These are phyloP conservation scores for Cladosporium sp. DNA, from an alignment of 2,329 filamentous ascomycete genomes.

Conservation along the genomic window DNA sequence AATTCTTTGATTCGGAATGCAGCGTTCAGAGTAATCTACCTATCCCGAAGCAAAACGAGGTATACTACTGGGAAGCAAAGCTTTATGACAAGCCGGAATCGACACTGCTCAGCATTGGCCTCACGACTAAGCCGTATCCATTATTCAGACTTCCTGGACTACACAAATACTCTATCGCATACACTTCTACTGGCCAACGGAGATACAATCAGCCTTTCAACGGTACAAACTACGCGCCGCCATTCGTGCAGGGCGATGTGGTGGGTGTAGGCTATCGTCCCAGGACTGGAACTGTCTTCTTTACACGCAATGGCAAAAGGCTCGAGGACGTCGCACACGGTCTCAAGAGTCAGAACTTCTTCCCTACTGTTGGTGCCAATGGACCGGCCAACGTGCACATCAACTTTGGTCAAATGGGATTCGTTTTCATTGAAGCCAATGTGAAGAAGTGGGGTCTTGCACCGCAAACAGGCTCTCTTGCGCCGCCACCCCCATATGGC, in stretches of 20 bases:
- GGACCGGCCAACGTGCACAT: conserved; percentile 91
- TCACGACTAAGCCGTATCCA: conserved; percentile 96
- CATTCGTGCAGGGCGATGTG: conserved; percentile 89
- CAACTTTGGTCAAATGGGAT: conserved; percentile 96
- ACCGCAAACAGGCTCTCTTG: conserved; percentile 91
- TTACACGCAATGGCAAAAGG: conserved; percentile 97
- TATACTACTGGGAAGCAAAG: conserved; percentile 99
- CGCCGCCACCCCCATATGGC: conserved; percentile 92
- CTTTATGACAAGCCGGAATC: conserved; percentile 95
- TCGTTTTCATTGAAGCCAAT: conserved; percentile 98
- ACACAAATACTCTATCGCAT: conserved; percentile 90
- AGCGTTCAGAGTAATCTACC: conserved; percentile 96
- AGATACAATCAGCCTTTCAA: conserved; percentile 91
- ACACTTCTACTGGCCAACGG: conserved; percentile 82
- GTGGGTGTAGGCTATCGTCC: conserved; percentile 94
- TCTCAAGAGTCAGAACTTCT: conserved; percentile 93
- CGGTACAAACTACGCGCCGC: conserved; percentile 75
- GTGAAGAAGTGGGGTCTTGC: conserved; percentile 99
- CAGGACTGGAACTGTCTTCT: conserved; percentile 92
- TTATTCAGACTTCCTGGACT: conserved; percentile 90
- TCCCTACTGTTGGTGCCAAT: conserved; percentile 94
- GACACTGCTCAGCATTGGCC: conserved; percentile 84
- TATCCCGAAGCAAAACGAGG: conserved; percentile 97
- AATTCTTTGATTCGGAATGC: conserved; percentile 98
- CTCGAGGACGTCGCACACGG: conserved; percentile 92